These are phyloP conservation scores for Trichaptum fuscoviolaceum DNA, from an alignment of 768 basidiomycete genomes.

Conservation along the genomic window DNA sequence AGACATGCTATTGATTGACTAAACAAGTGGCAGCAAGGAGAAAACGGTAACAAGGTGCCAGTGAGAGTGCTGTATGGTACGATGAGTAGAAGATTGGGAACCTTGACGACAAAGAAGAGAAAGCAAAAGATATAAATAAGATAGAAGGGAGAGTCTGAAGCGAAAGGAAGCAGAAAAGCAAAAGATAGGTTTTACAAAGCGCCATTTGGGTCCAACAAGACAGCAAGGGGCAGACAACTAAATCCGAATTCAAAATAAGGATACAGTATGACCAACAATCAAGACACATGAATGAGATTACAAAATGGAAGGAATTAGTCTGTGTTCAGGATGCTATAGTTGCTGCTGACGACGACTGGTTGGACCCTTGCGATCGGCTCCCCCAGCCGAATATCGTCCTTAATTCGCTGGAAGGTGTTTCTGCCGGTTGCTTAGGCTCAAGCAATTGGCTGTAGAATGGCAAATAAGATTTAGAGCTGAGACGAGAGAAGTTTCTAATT, in stretches of 20 bases:
- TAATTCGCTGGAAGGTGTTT: slow-evolving; percentile 63
- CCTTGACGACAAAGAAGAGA: background rate
- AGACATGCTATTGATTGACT: background rate
- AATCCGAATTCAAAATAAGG: slow-evolving; percentile 3
- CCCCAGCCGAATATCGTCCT: slow-evolving; percentile 80
- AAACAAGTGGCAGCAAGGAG: background rate
- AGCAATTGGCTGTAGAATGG: slow-evolving; percentile 56
- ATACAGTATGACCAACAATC: slow-evolving; percentile 26
- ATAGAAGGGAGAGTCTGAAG: background rate
- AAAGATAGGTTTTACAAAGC: background rate
- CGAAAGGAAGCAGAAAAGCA: background rate
- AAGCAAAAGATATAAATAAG: background rate
- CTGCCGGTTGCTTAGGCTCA: slow-evolving; percentile 77
- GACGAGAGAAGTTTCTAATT: slow-evolving; percentile 8
- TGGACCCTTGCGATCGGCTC: slow-evolving; percentile 44
- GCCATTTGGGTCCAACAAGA: background rate
- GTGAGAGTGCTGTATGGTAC: background rate
- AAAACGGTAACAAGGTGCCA: background rate
- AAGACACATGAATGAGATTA: slow-evolving; percentile 15
- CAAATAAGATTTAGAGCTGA: slow-evolving; percentile 9
- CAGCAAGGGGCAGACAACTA: background rate
- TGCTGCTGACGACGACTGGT: slow-evolving; percentile 29
- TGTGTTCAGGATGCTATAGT: slow-evolving; percentile 28
- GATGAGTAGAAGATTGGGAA: background rate
- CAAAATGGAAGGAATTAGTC: slow-evolving; percentile 14